Percentiles rank a stretch among this genome's conserved stretches.
Conservation (phyloP, 345 rosid species). For the Rhizophora mangle region DNA sequence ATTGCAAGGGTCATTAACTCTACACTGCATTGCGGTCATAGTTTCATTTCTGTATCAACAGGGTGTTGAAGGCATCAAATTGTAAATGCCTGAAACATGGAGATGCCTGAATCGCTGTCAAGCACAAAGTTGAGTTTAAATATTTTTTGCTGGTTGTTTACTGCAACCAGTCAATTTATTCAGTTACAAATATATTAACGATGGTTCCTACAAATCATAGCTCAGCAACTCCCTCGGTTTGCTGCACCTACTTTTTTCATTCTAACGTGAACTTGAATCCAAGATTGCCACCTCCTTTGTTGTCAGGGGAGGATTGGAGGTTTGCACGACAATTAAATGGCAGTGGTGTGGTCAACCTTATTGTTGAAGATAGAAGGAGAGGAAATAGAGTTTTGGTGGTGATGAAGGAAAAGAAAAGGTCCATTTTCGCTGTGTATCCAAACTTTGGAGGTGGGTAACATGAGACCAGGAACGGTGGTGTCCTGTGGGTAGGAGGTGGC, state of each 20-base stretch:
- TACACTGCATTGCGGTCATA: neutral
- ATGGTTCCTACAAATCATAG: neutral
- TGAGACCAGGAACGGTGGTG: conserved; percentile 35
- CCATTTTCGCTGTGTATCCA: conserved; percentile 66
- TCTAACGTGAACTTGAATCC: conserved; percentile 79
- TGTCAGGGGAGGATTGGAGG: conserved; percentile 85
- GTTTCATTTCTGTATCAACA: conserved; percentile 26
- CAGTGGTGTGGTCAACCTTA: conserved; percentile 35
- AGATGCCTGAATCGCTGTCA: conserved; percentile 22
- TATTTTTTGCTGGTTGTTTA: conserved; percentile 23
- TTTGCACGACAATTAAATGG: conserved; percentile 53
- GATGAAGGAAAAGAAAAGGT: conserved; percentile 25
- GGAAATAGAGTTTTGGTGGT: conserved; percentile 34
- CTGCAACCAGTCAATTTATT: neutral
- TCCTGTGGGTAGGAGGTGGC: conserved; percentile 85
- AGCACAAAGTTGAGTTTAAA: conserved; percentile 33
- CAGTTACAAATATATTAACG: neutral
- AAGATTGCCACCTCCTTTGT: conserved; percentile 78
- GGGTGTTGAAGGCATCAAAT: conserved; percentile 82
- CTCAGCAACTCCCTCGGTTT: neutral
- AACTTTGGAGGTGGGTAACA: conserved; percentile 53
- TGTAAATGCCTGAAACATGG: conserved; percentile 39
- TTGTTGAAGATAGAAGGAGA: conserved; percentile 59
- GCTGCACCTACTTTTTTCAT: conserved; percentile 33
- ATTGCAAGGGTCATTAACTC: too few species aligned